Evolutionary conservation across 1,139 yeast genomes (phyloP).

Genomic region (Scheffersomyces quercinus): DNA sequence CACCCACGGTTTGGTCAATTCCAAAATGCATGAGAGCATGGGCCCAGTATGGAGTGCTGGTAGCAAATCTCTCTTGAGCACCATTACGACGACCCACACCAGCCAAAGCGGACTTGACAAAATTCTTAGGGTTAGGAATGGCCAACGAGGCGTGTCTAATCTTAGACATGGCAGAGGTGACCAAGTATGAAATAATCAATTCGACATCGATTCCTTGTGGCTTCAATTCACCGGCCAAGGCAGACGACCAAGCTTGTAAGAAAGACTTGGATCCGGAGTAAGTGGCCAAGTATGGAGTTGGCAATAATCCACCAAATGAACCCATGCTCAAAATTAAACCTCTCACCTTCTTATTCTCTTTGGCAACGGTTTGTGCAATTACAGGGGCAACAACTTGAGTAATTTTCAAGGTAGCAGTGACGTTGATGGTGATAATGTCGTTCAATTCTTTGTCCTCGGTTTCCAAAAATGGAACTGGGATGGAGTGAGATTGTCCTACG

Average conservation of each 20-base stretch:
- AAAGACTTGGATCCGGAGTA: conserved; percentile 97
- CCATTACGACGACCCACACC: conserved; percentile 85
- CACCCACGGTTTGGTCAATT: conserved; percentile 79
- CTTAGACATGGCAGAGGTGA: conserved; percentile 95
- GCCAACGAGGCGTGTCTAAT: conserved; percentile 70
- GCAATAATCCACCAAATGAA: conserved; percentile 91
- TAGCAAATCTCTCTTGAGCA: conserved; percentile 86
- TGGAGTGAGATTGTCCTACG: conserved; percentile 92
- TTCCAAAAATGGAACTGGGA: conserved; percentile 90
- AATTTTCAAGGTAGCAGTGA: conserved; percentile 77
- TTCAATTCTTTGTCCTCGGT: conserved; percentile 73
- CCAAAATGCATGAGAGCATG: conserved; percentile 93
- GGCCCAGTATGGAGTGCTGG: conserved; percentile 89
- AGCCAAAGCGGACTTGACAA: conserved; percentile 69
- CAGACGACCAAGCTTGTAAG: conserved; percentile 87
- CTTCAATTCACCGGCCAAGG: conserved; percentile 83
- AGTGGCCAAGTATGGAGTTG: conserved; percentile 89
- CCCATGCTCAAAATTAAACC: conserved; percentile 94
- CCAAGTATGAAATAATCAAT: conserved; percentile 83
- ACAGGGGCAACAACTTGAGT: conserved; percentile 76
- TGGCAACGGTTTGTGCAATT: conserved; percentile 53
- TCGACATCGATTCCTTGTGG: conserved; percentile 78
- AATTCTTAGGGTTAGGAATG: conserved; percentile 80
- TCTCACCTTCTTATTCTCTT: conserved; percentile 38
- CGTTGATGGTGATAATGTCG: conserved; percentile 82